phyloP scores from a whole-genome alignment of 148 eudicot species.

The Polygonum maritimum region DNA sequence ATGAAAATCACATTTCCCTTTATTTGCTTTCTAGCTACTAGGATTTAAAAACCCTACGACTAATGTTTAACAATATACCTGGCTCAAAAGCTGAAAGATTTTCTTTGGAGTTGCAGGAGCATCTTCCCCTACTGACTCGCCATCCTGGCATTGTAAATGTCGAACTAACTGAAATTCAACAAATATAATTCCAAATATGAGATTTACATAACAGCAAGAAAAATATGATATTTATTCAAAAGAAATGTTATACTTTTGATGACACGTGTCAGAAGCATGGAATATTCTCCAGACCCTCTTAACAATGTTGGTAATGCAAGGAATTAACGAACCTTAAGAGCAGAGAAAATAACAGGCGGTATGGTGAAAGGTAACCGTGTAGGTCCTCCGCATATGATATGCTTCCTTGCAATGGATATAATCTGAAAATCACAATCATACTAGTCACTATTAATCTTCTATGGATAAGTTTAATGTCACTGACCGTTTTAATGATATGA shows the following conservation, averaged over 20 bases:
- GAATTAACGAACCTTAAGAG: conserved; percentile 64
- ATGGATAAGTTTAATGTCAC: not conserved
- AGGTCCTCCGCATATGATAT: conserved; percentile 83
- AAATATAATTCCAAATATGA: not conserved
- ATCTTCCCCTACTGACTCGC: conserved; percentile 77
- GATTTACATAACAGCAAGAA: not conserved
- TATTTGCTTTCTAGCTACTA: not conserved
- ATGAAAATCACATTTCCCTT: not conserved
- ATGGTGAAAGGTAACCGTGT: conserved; percentile 82
- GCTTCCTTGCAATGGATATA: conserved; percentile 67
- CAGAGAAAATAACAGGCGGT: conserved; percentile 80
- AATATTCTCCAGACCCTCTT: not conserved
- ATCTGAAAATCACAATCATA: conserved; percentile 42
- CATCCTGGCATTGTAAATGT: conserved; percentile 72
- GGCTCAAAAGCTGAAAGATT: conserved; percentile 76
- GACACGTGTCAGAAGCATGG: not conserved
- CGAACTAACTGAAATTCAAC: conserved; percentile 54
- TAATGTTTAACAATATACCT: conserved; percentile 30
- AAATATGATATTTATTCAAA: not conserved
- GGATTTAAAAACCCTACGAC: not conserved
- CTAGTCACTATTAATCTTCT: not conserved
- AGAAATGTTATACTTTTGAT: not conserved
- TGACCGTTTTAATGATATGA: not conserved
- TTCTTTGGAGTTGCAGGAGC: conserved; percentile 82
- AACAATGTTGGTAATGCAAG: not conserved